These are phyloP conservation scores for Coemansia asiatica DNA, from an alignment of 192 early-diverging fungal species.

Conservation along the genomic window DNA sequence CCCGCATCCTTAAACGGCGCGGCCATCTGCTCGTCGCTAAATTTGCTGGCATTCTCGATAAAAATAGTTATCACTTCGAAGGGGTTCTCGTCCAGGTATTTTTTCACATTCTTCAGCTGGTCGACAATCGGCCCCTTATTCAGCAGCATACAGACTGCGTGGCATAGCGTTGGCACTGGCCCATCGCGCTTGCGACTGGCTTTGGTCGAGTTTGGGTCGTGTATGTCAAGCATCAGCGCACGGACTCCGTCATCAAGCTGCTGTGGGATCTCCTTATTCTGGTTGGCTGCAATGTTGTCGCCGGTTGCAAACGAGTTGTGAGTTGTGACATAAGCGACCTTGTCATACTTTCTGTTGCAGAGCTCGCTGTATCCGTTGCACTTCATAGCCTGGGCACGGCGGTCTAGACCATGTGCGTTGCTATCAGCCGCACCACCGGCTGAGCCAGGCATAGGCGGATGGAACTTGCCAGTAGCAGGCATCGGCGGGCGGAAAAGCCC, in stretches of 20 bases:
- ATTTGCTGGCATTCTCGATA: constrained; percentile 63
- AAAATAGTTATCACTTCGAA: constrained; percentile 78
- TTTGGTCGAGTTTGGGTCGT: constrained; percentile 18
- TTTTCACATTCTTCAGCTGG: constrained; percentile 59
- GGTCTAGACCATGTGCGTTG: neutral
- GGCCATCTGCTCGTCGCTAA: constrained; percentile 55
- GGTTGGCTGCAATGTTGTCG: constrained; percentile 64
- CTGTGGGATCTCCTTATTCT: constrained; percentile 59
- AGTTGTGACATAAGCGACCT: constrained; percentile 66
- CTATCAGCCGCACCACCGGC: neutral
- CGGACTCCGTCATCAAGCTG: constrained; percentile 77
- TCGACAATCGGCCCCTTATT: constrained; percentile 60
- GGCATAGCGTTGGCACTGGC: constrained; percentile 76
- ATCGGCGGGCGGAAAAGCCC: constrained; percentile 4
- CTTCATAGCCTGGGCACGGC: constrained; percentile 4
- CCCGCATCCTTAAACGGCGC: constrained; percentile 57
- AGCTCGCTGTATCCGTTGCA: constrained; percentile 72
- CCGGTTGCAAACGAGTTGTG: constrained; percentile 71
- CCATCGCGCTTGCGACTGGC: constrained; percentile 27
- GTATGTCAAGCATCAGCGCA: constrained; percentile 69
- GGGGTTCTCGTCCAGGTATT: constrained; percentile 64
- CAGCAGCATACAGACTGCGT: constrained; percentile 61
- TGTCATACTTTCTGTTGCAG: constrained; percentile 63
- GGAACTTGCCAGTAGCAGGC: neutral
- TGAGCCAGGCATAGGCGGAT: neutral